Evolutionary conservation across 2,329 filamentous ascomycete genomes (phyloP).

Genomic region (Fusarium heterosporum): DNA sequence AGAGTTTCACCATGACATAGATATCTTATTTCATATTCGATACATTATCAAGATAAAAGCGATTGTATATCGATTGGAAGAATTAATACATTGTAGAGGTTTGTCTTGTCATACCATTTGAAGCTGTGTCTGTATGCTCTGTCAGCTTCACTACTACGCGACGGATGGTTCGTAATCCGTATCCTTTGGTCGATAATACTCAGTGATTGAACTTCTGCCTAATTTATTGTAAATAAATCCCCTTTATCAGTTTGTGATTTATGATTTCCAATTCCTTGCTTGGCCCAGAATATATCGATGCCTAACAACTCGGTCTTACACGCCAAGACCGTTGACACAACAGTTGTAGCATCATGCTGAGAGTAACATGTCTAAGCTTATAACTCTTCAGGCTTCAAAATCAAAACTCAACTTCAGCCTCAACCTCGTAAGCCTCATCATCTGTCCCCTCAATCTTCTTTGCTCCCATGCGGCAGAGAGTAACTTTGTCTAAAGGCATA

Average conservation of each 20-base stretch:
- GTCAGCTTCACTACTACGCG: not conserved
- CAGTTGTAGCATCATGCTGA: slow-evolving; percentile 1
- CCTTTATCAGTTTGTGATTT: not conserved
- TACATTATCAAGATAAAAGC: not conserved
- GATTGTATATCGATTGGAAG: not conserved
- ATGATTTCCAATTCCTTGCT: not conserved
- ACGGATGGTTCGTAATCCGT: slow-evolving; percentile 14
- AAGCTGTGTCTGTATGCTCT: not conserved
- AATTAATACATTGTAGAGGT: no score
- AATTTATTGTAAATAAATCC: not conserved
- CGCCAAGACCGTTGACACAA: not conserved
- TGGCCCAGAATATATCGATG: not conserved
- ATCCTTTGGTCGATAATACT: not conserved
- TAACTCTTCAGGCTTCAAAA: slow-evolving; percentile 20
- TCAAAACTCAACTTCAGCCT: slow-evolving; percentile 60
- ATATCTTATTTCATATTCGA: not conserved
- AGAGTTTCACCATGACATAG: not conserved
- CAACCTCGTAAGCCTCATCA: slow-evolving; percentile 66
- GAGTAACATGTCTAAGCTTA: not conserved
- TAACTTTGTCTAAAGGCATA: slow-evolving; percentile 75
- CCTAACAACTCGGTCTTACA: slow-evolving; percentile 4
- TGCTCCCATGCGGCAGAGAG: slow-evolving; percentile 90
- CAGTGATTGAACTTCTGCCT: slow-evolving; percentile 1
- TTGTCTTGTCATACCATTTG: not conserved
- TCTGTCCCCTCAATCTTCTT: slow-evolving; percentile 69